Evolutionary conservation across 2,329 filamentous ascomycete species (phyloP).

Genomic region (Sporothrix inflata): DNA sequence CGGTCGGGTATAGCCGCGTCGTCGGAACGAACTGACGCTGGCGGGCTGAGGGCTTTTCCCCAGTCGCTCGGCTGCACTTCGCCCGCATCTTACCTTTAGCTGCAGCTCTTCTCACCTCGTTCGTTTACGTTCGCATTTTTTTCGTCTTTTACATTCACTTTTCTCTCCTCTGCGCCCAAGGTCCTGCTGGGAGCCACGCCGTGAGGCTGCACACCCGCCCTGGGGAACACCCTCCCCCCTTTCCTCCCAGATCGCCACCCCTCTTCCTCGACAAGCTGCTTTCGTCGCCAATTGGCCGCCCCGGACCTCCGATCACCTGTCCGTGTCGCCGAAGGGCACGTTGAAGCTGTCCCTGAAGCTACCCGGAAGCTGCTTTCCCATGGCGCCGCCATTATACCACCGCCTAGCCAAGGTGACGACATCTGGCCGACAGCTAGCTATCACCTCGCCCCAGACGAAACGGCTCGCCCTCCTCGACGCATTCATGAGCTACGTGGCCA

Average conservation of each 20-base stretch:
- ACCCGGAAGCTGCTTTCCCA: neutral
- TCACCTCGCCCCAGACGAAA: conserved; percentile 8
- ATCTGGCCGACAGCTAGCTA: neutral
- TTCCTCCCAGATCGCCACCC: neutral
- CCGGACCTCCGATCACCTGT: neutral
- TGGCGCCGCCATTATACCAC: conserved; percentile 9
- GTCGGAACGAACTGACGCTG: conserved; percentile 1
- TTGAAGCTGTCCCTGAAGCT: neutral
- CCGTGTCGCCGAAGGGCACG: neutral
- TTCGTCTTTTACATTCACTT: neutral
- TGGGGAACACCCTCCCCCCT: neutral
- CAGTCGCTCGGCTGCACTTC: neutral
- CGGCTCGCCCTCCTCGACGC: conserved; percentile 33
- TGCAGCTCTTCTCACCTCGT: neutral
- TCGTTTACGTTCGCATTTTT: neutral
- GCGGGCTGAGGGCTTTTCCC: conserved; percentile 16
- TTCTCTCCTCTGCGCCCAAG: neutral
- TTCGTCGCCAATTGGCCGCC: conserved; percentile 2
- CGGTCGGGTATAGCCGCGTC: conserved; percentile 30
- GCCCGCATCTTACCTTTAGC: neutral
- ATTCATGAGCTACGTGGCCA: conserved; percentile 34
- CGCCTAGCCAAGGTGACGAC: neutral
- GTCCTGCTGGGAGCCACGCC: neutral
- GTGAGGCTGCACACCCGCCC: neutral
- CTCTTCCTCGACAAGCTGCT: neutral